phyloP scores from a whole-genome alignment of 169 alveolate species.

The Plasmodium cynomolgi region DNA sequence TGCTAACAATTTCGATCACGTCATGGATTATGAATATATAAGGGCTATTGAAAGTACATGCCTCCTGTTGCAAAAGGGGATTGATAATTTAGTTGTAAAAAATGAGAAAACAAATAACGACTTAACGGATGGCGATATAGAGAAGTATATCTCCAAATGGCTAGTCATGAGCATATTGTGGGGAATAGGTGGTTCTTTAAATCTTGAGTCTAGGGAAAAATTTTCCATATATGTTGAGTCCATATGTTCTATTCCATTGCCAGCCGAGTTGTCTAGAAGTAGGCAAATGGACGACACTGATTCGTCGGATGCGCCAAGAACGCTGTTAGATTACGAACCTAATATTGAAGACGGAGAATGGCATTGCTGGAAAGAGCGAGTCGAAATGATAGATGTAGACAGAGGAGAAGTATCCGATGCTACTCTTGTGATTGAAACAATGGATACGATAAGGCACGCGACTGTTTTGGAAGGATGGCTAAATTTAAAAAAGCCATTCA shows the following conservation, averaged over 20 bases:
- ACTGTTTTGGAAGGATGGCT: constrained; percentile 96
- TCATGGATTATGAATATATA: constrained; percentile 75
- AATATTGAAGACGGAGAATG: constrained; percentile 94
- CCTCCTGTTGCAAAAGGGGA: constrained; percentile 44
- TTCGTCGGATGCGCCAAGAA: constrained; percentile 37
- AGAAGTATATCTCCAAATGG: constrained; percentile 89
- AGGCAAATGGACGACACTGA: constrained; percentile 5
- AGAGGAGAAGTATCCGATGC: constrained; percentile 93
- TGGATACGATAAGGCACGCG: constrained; percentile 97
- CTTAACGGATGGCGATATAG: constrained; percentile 63
- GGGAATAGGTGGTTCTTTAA: constrained; percentile 96
- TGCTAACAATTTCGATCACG: constrained; percentile 54
- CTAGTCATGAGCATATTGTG: constrained; percentile 89
- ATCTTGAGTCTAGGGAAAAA: constrained; percentile 88
- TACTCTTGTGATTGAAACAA: constrained; percentile 95
- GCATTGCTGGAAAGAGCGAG: constrained; percentile 95
- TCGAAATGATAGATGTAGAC: constrained; percentile 90
- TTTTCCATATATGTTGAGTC: constrained; percentile 87
- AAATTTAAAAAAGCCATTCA: constrained; percentile 95
- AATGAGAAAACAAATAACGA: constrained; percentile 42
- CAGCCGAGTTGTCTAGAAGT: constrained; percentile 69
- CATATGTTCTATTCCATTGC: constrained; percentile 77
- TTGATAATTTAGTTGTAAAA: constrained; percentile 63
- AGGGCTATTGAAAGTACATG: constrained; percentile 74
- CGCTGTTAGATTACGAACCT: constrained; percentile 95